Percentiles rank a stretch among this genome's conserved stretches.
These are phyloP conservation scores for Pluteus cervinus DNA, from an alignment of 768 basidiomycete species.

Conservation along the genomic window DNA sequence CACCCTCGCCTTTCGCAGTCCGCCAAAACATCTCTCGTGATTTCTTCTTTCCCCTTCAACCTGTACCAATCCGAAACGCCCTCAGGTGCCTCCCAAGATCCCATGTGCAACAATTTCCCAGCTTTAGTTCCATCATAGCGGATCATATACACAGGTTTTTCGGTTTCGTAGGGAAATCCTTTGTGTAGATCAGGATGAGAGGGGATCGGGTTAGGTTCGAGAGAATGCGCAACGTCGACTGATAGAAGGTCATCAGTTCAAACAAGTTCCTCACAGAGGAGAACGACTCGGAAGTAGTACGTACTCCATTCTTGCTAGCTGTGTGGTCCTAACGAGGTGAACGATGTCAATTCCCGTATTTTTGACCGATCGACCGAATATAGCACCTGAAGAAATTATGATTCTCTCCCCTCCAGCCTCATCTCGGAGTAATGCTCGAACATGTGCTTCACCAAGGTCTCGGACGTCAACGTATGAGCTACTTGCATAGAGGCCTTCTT, in stretches of 20 bases:
- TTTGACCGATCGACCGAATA: too few species aligned
- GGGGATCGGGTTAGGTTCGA: slow-evolving; percentile 4
- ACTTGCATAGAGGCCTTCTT: neutral
- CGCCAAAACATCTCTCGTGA: slow-evolving; percentile 1
- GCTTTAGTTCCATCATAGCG: slow-evolving; percentile 2
- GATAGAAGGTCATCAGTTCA: too few species aligned
- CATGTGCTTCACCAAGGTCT: neutral
- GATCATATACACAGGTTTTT: neutral
- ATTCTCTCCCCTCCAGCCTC: slow-evolving; percentile 4
- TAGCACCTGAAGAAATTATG: slow-evolving; percentile 2
- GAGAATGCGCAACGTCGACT: slow-evolving; percentile 4
- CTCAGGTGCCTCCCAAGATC: too few species aligned
- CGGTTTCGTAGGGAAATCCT: slow-evolving; percentile 3
- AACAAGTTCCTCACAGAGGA: neutral
- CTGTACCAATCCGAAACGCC: slow-evolving; percentile 3
- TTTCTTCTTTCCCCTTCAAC: slow-evolving; percentile 8
- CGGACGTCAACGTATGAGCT: slow-evolving; percentile 5
- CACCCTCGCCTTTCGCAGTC: slow-evolving; percentile 5
- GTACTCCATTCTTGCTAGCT: slow-evolving; percentile 5
- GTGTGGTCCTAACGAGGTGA: neutral
- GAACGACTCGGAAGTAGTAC: neutral
- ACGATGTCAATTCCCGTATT: too few species aligned
- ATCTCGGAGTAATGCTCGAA: neutral
- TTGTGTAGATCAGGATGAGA: neutral
- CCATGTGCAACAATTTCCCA: too few species aligned